Conservation (phyloP, 352 stramenopile genomes). For the Phytophthora sp. region DNA sequence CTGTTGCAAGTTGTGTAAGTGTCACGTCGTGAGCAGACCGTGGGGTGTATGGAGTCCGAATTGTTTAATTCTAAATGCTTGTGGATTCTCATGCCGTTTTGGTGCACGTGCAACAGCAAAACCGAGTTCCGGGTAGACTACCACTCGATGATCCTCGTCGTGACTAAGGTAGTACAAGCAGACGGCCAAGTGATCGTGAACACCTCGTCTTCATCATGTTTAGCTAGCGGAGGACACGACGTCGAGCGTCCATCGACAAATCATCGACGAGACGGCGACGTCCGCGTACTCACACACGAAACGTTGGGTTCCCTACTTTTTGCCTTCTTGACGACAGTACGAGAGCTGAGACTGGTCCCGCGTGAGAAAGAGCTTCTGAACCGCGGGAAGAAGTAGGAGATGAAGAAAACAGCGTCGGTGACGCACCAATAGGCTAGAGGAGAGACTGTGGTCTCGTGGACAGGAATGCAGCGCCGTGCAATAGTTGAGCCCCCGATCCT, state of each 20-base stretch:
- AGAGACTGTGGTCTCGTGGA: constrained; percentile 21
- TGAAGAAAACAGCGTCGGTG: constrained; percentile 6
- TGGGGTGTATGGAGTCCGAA: neutral
- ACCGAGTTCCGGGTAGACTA: constrained; percentile 51
- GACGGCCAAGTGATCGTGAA: constrained; percentile 50
- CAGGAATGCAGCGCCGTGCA: constrained; percentile 21
- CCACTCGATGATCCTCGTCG: constrained; percentile 40
- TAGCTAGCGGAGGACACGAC: constrained; percentile 22
- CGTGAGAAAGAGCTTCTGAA: constrained; percentile 72
- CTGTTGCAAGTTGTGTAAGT: constrained; percentile 88
- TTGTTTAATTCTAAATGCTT: neutral
- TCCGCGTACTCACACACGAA: constrained; percentile 49
- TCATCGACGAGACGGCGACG: constrained; percentile 24
- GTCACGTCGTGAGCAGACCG: neutral
- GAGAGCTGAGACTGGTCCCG: constrained; percentile 78
- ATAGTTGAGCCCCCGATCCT: constrained; percentile 23
- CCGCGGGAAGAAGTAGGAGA: constrained; percentile 36
- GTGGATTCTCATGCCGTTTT: constrained; percentile 4
- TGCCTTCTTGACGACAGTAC: constrained; percentile 81
- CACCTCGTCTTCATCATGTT: constrained; percentile 28
- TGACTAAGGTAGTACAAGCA: constrained; percentile 42
- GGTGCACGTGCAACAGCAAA: constrained; percentile 35
- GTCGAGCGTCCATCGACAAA: constrained; percentile 2
- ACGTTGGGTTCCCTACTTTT: constrained; percentile 57
- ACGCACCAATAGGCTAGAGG: constrained; percentile 38